Evolutionary conservation across 1,284 basidiomycete species (phyloP), one percentile per base, ranked within the genome.

Genomic region (Irpex sp.): DNA sequence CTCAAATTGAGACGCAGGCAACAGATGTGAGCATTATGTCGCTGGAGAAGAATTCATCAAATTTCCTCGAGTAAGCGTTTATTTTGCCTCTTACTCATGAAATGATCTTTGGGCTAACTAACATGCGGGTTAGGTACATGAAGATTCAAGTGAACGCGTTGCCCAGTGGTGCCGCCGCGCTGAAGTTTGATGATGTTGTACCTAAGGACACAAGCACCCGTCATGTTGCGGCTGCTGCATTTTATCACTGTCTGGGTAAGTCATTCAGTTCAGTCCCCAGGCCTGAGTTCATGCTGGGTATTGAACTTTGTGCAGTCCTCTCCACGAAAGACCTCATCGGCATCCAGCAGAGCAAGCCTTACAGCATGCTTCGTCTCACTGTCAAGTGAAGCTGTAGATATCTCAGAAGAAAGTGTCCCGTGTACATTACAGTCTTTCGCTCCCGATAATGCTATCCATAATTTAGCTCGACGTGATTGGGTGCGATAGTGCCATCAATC

Each of bases 201-300:
- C 91, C 89, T 5, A 81, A 76, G 63, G 71, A 76, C 55, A 85
- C 87, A 1, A 90, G 88, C 67, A 91, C 88, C 2, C 79, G 84
- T 15, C 89, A 88, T 70, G 88, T 93, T 38, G 91, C 90, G 5
- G 85, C 91, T 15, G 84, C 89, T 36, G 91, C 85, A 4, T 87
- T 93, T 71, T 91, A 93, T 75, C 91, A 93, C 67, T 92, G 89
- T 72, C 79, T 93, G 58, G 89, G 91, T 91, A 64, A 58, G 84
- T 76, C 11, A 34, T 31, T 47, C 7, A 44, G 31, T 57, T 49
- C 37, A 34, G 59, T 57, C 40, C 37, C 61, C 26, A 15, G 60
- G 17, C 51, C 51, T 68, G 64, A 58, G 2, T 15, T 51, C 48
- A 51, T 26, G 31, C 31, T 34, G 31, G 6, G 31, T 6, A 34